Base-by-base conservation (phyloP, 352 stramenopile genomes). In the Globisporangium alternatum region DNA sequence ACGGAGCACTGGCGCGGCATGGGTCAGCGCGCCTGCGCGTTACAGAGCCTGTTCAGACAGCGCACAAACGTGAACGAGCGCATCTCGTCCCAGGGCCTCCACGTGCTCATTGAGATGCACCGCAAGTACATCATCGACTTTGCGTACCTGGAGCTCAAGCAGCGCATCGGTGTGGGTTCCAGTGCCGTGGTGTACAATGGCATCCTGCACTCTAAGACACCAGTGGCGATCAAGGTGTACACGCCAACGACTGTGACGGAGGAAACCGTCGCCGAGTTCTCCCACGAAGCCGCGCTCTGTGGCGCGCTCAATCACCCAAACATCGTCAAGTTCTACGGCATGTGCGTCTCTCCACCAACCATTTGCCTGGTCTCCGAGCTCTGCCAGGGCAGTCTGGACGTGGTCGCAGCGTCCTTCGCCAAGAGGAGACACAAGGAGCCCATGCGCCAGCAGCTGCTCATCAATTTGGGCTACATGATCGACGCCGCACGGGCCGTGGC, bases 241-340 rank as follows among this genome's bases (percentile, higher is more conserved):
- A 80, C 71, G 28, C 81, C 81, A 30, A 60, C 76, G 37, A 73
- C 67, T 10, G 74, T 89, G 43, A 67, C 69, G 1, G 73, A 86
- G 22, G 76, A 87, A 30, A 77, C 77, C 0, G 83, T 94, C 37
- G 81, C 80, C n/a, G 81, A 85, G 58, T 94, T 92, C 56, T 92
- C 83, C 5, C 83, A 94, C 31, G 86, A 92, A 60, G 86, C 83
- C 17, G 86, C 82, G 3, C 65, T 94, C 10, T 94, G 81, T 63
- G 77, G 80, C 7, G 74, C 81, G 21, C 71, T 93, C 6, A 70
- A 85, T 39, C 85, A 93, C 57, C 81, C 86, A 1, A 95, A 95
- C 64, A 83, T 95, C 52, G 78, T 91, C 62, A 80, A 76, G 61
- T 95, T 95, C 66, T 88, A 90, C 58, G 86, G 83, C 31, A 88